Evolutionary conservation across 2,329 filamentous ascomycete genomes (phyloP), one percentile per base, ranked within the genome.

Genomic region (Endoconidiophora laricicola): DNA sequence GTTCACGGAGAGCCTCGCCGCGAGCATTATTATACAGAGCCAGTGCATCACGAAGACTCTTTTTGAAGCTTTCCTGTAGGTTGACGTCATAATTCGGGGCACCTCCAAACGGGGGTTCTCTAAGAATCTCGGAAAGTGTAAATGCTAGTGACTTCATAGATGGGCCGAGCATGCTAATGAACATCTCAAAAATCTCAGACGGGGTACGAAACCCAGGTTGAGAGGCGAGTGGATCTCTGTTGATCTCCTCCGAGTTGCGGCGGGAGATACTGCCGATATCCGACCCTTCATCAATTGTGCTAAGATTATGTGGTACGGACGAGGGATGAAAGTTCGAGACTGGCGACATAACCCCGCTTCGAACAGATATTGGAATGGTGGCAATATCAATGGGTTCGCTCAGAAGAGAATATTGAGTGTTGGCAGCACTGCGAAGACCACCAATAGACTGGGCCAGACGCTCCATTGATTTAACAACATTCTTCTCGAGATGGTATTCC

Each of bases 131-230:
- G 9, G 86, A 86, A 38, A 98, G 66, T 0, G 91, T 96, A 58
- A 83, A 91, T 2, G 86, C 86, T n/a, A 98, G 68, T 0, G 90
- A 95, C 63, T 94, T 94, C 79, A 95, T 94, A 0, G 90, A 91
- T 1, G 91, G 91, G 0, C 91, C 91, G 20, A 98, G 70, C 56
- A 91, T 78, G 18, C 75, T 71, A 53, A 98, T 94, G 63, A 96
- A 98, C 4, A 88, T 72, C 9, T 86, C 79, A 61, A 96, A 96
- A 56, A 96, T 93, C 52, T 94, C 86, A 0, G 83, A 78, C 0
- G 88, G 79, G 1, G 77, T 74, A 37, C 69, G 70, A 52, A 78
- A 74, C 0, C 64, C 58, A 3, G 66, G 65, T 18, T 51, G 49
- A n/a, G 39, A 44, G 2, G 46, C 47, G 7, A 49, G 38, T 6